Base-by-base conservation (phyloP, 192 early-diverging fungal genomes). In the Coemansia interrupta region DNA sequence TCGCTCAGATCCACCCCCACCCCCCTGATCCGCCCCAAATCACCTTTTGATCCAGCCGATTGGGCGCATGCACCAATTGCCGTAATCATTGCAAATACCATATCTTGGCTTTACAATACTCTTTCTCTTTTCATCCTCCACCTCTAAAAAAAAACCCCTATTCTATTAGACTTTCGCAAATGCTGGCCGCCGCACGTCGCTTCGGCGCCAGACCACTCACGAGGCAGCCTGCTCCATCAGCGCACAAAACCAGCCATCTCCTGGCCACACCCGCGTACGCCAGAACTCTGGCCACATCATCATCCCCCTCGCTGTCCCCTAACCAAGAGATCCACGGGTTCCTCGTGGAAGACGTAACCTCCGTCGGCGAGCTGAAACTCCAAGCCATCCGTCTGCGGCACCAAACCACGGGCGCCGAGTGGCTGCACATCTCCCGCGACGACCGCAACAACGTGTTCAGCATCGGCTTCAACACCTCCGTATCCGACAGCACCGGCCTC, bases 371-470 rank as follows among this genome's bases (percentile, higher is more conserved):
- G 65, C 85, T 94, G 38, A 84, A 93, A 60, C 76, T 94, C 23
- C 86, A 82, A 20, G 89, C 91, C 0, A 78, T 91, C 46, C 78
- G 83, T 15, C 74, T 95, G 54, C 81, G 84, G 51, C 93, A 95
- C 68, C 70, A 84, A 32, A 63, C 70, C 7, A 91, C 90, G 4
- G 91, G 90, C n/a, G 88, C 91, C 29, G 81, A 92, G 41, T 92
- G 93, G 73, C 74, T 96, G 39, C 95, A 97, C 65, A 85, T 97
- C 30, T 71, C 83, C 19, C 83, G 92, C 47, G 84, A 95, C 56
- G 93, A 95, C 65, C 48, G 82, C 10, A 96, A 97, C 75, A 97
- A 96, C 68, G 95, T 96, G 9, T 97, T 97, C 70, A 90, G 89
- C 57, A 86, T 97, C 42, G 92, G 87, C 5, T 97, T 97, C 66